Base-by-base conservation (phyloP, 176 grass and related monocot genomes). In the Musa troglodytarum region DNA sequence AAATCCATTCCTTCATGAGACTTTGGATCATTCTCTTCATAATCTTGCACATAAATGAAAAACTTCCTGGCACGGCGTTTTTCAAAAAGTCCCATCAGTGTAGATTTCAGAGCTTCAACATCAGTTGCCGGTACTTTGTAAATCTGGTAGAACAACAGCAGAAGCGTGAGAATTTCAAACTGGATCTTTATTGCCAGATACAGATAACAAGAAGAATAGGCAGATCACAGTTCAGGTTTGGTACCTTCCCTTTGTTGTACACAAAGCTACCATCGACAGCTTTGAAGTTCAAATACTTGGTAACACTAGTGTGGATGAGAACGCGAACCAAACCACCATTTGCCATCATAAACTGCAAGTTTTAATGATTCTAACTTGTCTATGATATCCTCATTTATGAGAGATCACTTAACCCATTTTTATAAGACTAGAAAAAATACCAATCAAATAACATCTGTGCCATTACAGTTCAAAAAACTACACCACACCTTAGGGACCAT, bases 11-110 rank as follows among this genome's bases (percentile, higher is more conserved):
- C 88, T 75, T 95, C 91, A 15, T 99, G 96, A 43, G 96, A 99
- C 75, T 99, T 99, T 0, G 91, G 67, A 68, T 99, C 96, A 1
- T 82, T 78, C 76, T 92, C 96, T 34, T 99, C 91, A 1, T 94
- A 99, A 81, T 99, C 96, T 83, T 99, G 96, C 51, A 92, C 96
- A 43, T 95, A 99, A 49, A 99, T 92, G 85, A 99, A 99, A 66
- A 99, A 92, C 78, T 95, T 99, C 22, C 91, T 65, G 23, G 91
- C 91, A 14, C 95, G 95, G 0, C 91, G 86, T 75, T 99, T 99
- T 50, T 99, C 95, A 65, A 99, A 99, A 5, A 99, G 84, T 1
- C 95, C 95, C 90, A 99, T 99, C 10, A 99, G 76, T 68, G 92
- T 94, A 22, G 95, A 99, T 86, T 88, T 99, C 69, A 99, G 81